Conservation (phyloP, 306 rosid species). For the Nissolia schottii region DNA sequence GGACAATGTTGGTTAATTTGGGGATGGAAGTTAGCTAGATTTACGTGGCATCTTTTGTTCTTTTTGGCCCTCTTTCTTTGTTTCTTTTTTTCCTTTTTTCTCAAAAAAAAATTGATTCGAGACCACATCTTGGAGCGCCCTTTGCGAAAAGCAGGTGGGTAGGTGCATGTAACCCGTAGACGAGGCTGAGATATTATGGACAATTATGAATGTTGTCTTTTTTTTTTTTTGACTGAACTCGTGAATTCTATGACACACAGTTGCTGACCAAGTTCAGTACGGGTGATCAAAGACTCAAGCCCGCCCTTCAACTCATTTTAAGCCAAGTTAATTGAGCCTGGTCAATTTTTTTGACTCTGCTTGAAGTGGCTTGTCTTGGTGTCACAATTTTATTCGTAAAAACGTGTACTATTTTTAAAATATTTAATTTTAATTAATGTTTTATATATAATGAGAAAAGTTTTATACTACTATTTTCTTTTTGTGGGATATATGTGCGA, state of each 20-base stretch:
- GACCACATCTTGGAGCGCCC: constrained; percentile 24
- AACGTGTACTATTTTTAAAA: no score
- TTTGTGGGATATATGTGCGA: no score
- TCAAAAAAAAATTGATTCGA: constrained; percentile 25
- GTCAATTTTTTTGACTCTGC: no score
- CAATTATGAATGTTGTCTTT: constrained; percentile 24
- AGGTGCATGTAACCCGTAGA: constrained; percentile 27
- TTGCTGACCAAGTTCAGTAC: constrained; percentile 4
- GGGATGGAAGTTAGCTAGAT: constrained; percentile 30
- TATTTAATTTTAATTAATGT: no score
- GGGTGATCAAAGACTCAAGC: neutral
- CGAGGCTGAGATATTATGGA: constrained; percentile 30
- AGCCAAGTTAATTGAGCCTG: neutral
- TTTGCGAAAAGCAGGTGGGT: constrained; percentile 30
- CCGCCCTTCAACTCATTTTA: neutral
- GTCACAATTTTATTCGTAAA: no score
- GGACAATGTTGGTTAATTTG: neutral
- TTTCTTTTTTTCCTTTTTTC: neutral
- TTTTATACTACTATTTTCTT: no score
- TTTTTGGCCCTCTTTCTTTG: neutral
- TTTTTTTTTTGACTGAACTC: constrained; percentile 32
- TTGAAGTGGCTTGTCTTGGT: no score
- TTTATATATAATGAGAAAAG: no score
- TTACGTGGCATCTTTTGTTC: neutral
- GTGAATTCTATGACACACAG: constrained; percentile 11